These are phyloP conservation scores for Phytophthora pistaciae DNA, from an alignment of 352 stramenopile genomes.

Conservation along the genomic window DNA sequence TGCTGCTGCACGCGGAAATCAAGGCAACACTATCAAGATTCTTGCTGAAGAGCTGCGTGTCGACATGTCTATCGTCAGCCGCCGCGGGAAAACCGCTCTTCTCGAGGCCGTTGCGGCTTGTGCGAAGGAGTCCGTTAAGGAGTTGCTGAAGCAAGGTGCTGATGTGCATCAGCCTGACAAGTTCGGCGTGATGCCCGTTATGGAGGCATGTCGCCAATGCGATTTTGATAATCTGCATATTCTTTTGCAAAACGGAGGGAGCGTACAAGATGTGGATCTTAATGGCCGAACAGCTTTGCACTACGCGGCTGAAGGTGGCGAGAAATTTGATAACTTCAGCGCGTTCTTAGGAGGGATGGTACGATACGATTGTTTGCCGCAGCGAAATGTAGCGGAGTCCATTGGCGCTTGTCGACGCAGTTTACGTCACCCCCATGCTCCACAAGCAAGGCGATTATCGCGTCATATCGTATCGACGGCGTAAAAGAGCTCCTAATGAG, in stretches of 20 bases:
- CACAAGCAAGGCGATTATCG: background rate
- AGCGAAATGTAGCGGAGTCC: slow-evolving; percentile 21
- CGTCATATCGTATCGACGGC: background rate
- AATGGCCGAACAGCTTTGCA: background rate
- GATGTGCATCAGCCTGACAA: background rate
- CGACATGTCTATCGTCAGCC: background rate
- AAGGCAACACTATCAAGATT: background rate
- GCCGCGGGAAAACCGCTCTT: background rate
- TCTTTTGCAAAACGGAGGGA: background rate
- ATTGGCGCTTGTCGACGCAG: slow-evolving; percentile 6
- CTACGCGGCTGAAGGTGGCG: slow-evolving; percentile 5
- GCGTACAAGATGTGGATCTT: background rate
- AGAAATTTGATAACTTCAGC: too few relatives aligned
- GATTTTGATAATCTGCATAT: background rate
- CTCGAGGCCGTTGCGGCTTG: background rate
- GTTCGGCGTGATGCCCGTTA: background rate
- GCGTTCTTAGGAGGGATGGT: too few relatives aligned
- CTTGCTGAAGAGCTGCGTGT: background rate
- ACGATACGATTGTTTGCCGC: background rate
- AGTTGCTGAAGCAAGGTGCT: background rate
- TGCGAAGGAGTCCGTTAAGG: background rate
- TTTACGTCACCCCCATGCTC: slow-evolving; percentile 4
- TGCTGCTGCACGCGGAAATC: background rate
- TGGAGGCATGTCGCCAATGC: background rate
- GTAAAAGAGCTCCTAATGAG: too few relatives aligned